Evolutionary conservation across 768 basidiomycete genomes (phyloP).

Genomic region (Grammothele lineata): DNA sequence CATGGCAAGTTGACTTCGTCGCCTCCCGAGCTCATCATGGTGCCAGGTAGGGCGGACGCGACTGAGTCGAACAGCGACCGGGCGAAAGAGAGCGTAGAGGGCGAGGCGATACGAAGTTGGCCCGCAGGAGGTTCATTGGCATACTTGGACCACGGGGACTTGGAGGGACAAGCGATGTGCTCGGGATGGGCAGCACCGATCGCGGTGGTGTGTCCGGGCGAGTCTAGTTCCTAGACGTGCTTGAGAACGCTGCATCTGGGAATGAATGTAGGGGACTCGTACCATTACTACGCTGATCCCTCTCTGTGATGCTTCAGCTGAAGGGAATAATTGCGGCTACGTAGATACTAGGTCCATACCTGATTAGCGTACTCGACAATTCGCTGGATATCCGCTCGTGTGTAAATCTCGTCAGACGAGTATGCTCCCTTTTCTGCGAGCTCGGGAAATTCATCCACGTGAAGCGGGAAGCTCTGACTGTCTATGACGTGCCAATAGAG

Average conservation of each 20-base stretch:
- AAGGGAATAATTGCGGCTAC: neutral
- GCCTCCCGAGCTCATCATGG: constrained; percentile 76
- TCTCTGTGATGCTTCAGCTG: constrained; percentile 32
- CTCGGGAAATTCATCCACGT: constrained; percentile 54
- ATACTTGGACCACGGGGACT: constrained; percentile 53
- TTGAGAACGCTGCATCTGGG: neutral
- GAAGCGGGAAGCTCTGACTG: constrained; percentile 76
- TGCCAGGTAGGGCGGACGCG: constrained; percentile 48
- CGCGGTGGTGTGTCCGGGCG: constrained; percentile 74
- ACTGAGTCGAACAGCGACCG: constrained; percentile 47
- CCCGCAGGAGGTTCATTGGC: constrained; percentile 78
- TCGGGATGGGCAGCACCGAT: constrained; percentile 68
- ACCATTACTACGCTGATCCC: constrained; percentile 71
- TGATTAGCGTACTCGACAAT: constrained; percentile 66
- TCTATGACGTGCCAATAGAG: constrained; percentile 88
- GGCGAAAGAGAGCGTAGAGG: constrained; percentile 57
- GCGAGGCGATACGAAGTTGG: constrained; percentile 69
- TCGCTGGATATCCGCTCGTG: constrained; percentile 47
- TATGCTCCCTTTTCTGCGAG: constrained; percentile 68
- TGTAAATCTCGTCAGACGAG: constrained; percentile 49
- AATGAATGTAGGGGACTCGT: neutral
- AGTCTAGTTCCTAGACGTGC: constrained; percentile 71
- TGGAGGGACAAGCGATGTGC: constrained; percentile 60
- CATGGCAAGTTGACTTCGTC: constrained; percentile 74
- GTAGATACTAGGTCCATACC: constrained; percentile 37